Evolutionary conservation across 805 yeast genomes (phyloP), one percentile per base, ranked within the genome.

Genomic region (Groenewaldozyma salmanticensis): DNA sequence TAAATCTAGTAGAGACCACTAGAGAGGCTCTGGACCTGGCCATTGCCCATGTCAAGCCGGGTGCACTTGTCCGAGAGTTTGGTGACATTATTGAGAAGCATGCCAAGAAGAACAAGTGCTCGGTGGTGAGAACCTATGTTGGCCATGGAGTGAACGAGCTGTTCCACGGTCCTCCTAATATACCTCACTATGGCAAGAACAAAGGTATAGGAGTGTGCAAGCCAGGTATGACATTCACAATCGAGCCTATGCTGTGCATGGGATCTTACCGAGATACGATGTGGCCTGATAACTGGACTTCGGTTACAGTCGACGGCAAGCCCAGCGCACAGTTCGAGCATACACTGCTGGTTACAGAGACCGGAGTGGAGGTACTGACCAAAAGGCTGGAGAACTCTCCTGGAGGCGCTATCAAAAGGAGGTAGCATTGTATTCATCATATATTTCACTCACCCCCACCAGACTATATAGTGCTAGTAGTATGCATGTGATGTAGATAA

Each of bases 221-320:
- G 60, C 90, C 95, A 18, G 98, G 98, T 18, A 83, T 88, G 81
- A 86, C 84, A 11, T 92, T 92, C 69, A 92, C 98, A 18, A 85
- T 92, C 43, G 98, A 92, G 65, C 98, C 98, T 35, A 92, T 92
- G 98, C 75, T 92, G 51, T 82, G 85, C 58, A 67, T 78, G 49
- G 98, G 98, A 5, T 66, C 81, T 0, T 81, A 75, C 66, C 75
- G 75, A 55, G 97, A 88, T 61, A 63, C 73, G 44, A 68, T 78
- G 42, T 92, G 98, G 98, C 98, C 98, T 2, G 98, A 92, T 61
- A 82, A 85, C 61, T 92, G 98, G 98, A 92, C 98, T 4, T 76
- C 94, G 1, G 75, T 76, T 15, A 92, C 98, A 15, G 78, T 42
- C 32, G 98, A 92, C 58, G 98, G 98, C 41, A 75, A 76, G 55